Evolutionary conservation across 371 early-diverging fungal genomes (phyloP).

Genomic region (Mortierella polycephala): DNA sequence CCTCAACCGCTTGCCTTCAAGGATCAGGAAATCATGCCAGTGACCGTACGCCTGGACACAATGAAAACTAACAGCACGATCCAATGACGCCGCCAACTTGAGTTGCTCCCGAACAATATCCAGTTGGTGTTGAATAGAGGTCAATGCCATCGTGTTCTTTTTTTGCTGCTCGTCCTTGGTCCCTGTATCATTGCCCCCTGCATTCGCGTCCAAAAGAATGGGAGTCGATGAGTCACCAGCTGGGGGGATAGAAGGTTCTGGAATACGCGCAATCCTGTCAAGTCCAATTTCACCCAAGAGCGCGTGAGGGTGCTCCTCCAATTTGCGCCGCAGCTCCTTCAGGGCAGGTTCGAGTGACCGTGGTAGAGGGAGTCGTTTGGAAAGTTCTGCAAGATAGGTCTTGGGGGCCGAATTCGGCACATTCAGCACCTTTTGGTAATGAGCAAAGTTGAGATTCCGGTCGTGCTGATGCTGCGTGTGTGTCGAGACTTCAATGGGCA

Average conservation of each 20-base stretch:
- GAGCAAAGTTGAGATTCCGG: slow-evolving; percentile 4
- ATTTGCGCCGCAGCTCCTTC: slow-evolving; percentile 37
- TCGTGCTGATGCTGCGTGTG: not conserved
- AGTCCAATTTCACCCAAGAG: slow-evolving; percentile 90
- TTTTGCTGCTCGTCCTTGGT: slow-evolving; percentile 12
- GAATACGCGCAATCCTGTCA: slow-evolving; percentile 74
- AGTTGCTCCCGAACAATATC: slow-evolving; percentile 75
- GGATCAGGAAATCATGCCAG: slow-evolving; percentile 66
- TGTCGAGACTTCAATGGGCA: no score
- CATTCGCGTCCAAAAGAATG: slow-evolving; percentile 16
- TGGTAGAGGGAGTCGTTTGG: slow-evolving; percentile 18
- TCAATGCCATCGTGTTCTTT: slow-evolving; percentile 32
- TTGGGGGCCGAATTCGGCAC: slow-evolving; percentile 23
- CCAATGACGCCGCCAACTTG: slow-evolving; percentile 72
- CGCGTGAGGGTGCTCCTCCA: slow-evolving; percentile 61
- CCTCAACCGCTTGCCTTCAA: slow-evolving; percentile 39
- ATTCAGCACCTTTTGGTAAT: slow-evolving; percentile 32
- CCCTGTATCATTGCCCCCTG: not conserved
- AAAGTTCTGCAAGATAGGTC: slow-evolving; percentile 11
- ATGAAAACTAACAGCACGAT: slow-evolving; percentile 82
- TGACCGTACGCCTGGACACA: slow-evolving; percentile 85
- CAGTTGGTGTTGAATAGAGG: slow-evolving; percentile 74
- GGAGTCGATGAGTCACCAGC: slow-evolving; percentile 41
- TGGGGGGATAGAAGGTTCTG: slow-evolving; percentile 61
- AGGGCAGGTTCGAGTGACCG: slow-evolving; percentile 36